Evolutionary conservation across 306 rosid species (phyloP), one percentile per base, ranked within the genome.

Genomic region (Glycine soja): DNA sequence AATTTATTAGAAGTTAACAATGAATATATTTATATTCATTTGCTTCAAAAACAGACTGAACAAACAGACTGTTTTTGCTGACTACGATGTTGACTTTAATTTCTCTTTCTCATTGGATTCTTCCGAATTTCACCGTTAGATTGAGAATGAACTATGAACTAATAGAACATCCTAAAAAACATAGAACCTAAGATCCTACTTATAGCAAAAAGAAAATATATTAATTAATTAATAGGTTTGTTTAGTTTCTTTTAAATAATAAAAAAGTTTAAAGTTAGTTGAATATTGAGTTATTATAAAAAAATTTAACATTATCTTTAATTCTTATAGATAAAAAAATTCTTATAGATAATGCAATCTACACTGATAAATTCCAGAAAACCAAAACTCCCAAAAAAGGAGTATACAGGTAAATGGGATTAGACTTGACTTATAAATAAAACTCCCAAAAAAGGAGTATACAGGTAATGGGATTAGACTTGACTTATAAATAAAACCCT

Each of bases 21-120:
- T 6, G 3, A 14, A 66, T 42, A 34, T 68, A 15, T 67, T 9
- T 16, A 3, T 67, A 16, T 43, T 67, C 52, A 9, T 69, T 67
- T 45, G 46, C 16, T 69, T 69, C 1, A 4, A 16, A 67, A 68
- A 70, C 59, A 46, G 18, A 47, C 19, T 1, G 11, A 70, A 69
- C 42, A 69, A 4, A 46, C 42, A 47, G 6, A 70, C 42, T 13
- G 53, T 3, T 70, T 30, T 70, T 70, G 43, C 75, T 48, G 7
- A 48, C 12, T 48, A 24, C 8, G 74, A 46, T 47, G 74, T 82
- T 64, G 72, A 65, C 77, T 71, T 79, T 53, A 71, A 80, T 12
- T 57, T 80, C 83, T 51, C 78, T 86, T 58, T 82, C 87, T 66
- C 89, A 84, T 86, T 68, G 85, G 89, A 86, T 86, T 90, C 87